Evolutionary conservation across 2,329 filamentous ascomycete genomes (phyloP).

Genomic region (Apiospora marii): DNA sequence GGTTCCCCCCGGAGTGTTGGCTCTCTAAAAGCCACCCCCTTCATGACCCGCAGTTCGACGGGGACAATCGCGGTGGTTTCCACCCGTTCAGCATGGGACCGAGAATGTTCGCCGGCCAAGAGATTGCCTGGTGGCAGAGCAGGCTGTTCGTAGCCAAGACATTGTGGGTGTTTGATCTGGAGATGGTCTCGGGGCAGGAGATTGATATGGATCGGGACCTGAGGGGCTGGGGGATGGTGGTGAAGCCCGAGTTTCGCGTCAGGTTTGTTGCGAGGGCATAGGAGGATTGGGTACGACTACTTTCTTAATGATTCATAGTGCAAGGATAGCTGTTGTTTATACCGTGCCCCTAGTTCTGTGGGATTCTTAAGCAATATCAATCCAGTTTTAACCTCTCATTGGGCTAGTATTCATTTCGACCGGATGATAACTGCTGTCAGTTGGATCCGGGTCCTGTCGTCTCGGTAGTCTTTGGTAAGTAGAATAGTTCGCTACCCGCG

Average conservation of each 20-base stretch:
- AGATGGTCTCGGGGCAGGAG: conserved; percentile 26
- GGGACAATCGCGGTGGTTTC: conserved; percentile 28
- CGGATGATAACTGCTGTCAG: no score
- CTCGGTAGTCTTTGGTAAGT: no score
- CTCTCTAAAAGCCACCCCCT: neutral
- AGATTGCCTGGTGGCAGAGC: conserved; percentile 24
- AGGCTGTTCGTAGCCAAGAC: conserved; percentile 32
- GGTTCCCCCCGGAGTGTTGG: neutral
- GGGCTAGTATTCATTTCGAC: no score
- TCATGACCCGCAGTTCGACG: neutral
- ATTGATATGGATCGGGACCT: conserved; percentile 28
- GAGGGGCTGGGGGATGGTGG: conserved; percentile 27
- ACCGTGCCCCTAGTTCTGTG: no score
- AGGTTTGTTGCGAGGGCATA: neutral
- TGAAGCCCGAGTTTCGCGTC: conserved; percentile 27
- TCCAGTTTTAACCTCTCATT: no score
- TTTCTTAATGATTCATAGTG: no score
- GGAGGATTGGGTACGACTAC: no score
- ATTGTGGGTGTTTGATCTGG: conserved; percentile 29
- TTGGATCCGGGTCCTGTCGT: no score
- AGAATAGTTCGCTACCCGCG: no score
- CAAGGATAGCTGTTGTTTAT: no score
- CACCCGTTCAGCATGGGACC: conserved; percentile 32
- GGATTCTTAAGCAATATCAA: no score
- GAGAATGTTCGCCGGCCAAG: conserved; percentile 28